Base-by-base conservation (phyloP, 805 yeast species). In the Yamadazyma kitorensis region DNA sequence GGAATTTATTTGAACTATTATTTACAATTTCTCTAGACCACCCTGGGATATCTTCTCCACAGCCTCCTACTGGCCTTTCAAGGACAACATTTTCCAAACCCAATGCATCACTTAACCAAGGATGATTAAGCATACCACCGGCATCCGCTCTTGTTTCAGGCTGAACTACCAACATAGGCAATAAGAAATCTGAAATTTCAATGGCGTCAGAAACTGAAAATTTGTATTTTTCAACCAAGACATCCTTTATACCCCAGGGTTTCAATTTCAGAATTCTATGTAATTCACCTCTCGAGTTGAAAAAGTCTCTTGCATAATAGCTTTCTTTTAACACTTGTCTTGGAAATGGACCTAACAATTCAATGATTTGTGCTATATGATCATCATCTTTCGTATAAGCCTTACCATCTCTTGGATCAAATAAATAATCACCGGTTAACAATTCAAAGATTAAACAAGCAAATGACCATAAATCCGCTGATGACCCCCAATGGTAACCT, bases 381-480 rank as follows among this genome's bases (percentile, higher is more conserved):
- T 93, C 98, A 53, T 91, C 97, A 57, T 89, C 96, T 52, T 89
- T 89, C 31, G 80, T 57, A 60, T 86, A 91, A 4, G 83, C 68
- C 36, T 74, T 76, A 1, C 89, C 88, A 41, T 77, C 77, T 33
- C 79, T 76, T 4, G 98, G 98, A 56, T 91, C 97, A 57, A 91
- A 93, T 31, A 93, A 59, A 51, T 89, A 89, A 59, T 91, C 98
- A 3, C 98, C 98, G 0, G 98, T 91, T 27, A 91, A 59, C 16
- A 93, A 69, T 63, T 93, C 98, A 61, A 93, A 93, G 1, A 85
- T 69, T 50, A 93, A 62, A 61, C 98, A 89, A 0, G 95, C 97
- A 49, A 85, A 69, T n/a, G 96, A 85, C 98, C 98, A 93, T 30
- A 91, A 74, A 60, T 93, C 98, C 1, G 94, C 82, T 35, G 91